A percentile compares a stretch with the other conserved stretches of the same genome.
Evolutionary conservation across 2,329 filamentous ascomycete genomes (phyloP).

Genomic region (Helminthosporium solani): DNA sequence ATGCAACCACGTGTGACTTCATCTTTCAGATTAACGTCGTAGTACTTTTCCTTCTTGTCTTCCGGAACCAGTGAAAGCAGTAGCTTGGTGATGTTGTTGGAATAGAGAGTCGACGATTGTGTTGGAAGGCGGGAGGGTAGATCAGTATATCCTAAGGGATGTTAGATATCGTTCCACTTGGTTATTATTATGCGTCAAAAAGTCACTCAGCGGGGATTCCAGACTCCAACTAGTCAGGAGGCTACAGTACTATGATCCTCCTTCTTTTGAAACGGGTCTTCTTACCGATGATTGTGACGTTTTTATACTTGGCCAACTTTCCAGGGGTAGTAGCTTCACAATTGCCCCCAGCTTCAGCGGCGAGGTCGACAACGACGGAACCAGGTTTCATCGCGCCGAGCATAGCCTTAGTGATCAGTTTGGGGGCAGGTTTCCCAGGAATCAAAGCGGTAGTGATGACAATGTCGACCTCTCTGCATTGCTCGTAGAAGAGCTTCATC

Average conservation of each 20-base stretch:
- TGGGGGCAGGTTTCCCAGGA: conserved; percentile 78
- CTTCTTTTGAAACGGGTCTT: neutral
- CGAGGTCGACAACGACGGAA: conserved; percentile 83
- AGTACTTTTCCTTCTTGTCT: conserved; percentile 75
- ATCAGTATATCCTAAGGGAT: conserved; percentile 67
- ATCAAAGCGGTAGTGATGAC: conserved; percentile 92
- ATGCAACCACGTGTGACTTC: conserved; percentile 85
- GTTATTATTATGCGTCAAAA: too few species aligned
- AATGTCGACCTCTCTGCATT: conserved; percentile 85
- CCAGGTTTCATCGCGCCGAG: conserved; percentile 85
- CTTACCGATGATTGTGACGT: conserved; percentile 79
- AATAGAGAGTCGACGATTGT: conserved; percentile 86
- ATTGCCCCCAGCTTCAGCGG: conserved; percentile 84
- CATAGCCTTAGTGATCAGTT: conserved; percentile 79
- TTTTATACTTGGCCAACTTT: conserved; percentile 68
- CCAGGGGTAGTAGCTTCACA: conserved; percentile 79
- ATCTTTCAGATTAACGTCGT: conserved; percentile 76
- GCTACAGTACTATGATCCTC: too few species aligned
- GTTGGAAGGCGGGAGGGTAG: conserved; percentile 83
- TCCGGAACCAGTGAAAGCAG: conserved; percentile 77
- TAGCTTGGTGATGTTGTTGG: conserved; percentile 91
- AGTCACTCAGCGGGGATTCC: too few species aligned
- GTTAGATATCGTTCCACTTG: neutral
- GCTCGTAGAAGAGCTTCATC: conserved; percentile 88
- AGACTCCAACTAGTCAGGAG: too few species aligned